phyloP scores from a whole-genome alignment of 148 eudicot genomes.

The Selenicereus undatus region DNA sequence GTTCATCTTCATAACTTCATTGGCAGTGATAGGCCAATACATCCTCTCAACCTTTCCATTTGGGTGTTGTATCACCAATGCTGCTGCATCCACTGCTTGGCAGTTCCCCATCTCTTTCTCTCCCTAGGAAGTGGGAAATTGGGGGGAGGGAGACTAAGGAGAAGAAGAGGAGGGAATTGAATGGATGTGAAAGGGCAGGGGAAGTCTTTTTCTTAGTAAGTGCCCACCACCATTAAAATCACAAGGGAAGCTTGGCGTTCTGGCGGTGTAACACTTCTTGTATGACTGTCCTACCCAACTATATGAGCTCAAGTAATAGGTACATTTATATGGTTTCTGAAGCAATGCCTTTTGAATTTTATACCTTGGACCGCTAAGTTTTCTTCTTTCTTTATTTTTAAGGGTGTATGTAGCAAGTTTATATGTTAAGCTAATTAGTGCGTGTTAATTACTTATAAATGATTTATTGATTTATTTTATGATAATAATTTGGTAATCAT shows the following conservation, averaged over 20 bases:
- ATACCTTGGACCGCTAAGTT: slow-evolving; percentile 14
- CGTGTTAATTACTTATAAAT: too few species aligned
- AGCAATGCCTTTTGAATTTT: slow-evolving; percentile 9
- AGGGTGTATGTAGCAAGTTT: neutral
- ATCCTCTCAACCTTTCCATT: slow-evolving; percentile 67
- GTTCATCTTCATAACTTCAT: slow-evolving; percentile 78
- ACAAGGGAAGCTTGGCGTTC: neutral
- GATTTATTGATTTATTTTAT: too few species aligned
- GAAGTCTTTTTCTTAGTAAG: slow-evolving; percentile 24
- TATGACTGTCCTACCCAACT: slow-evolving; percentile 23
- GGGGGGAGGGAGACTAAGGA: neutral
- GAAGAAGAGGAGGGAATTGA: neutral
- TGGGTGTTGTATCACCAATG: slow-evolving; percentile 90
- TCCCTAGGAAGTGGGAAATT: neutral
- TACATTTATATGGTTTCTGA: slow-evolving; percentile 13
- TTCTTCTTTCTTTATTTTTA: neutral
- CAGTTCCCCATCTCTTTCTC: slow-evolving; percentile 75
- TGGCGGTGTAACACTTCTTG: slow-evolving; percentile 3
- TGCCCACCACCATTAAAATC: slow-evolving; percentile 26
- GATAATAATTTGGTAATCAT: slow-evolving; percentile 27
- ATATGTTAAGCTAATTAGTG: too few species aligned
- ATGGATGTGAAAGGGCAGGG: slow-evolving; percentile 11
- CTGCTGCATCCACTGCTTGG: slow-evolving; percentile 95
- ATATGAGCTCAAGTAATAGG: slow-evolving; percentile 17
- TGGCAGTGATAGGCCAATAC: slow-evolving; percentile 66